Conservation (phyloP, 139 green algal genomes). For the Tetradesmus obliquus region DNA sequence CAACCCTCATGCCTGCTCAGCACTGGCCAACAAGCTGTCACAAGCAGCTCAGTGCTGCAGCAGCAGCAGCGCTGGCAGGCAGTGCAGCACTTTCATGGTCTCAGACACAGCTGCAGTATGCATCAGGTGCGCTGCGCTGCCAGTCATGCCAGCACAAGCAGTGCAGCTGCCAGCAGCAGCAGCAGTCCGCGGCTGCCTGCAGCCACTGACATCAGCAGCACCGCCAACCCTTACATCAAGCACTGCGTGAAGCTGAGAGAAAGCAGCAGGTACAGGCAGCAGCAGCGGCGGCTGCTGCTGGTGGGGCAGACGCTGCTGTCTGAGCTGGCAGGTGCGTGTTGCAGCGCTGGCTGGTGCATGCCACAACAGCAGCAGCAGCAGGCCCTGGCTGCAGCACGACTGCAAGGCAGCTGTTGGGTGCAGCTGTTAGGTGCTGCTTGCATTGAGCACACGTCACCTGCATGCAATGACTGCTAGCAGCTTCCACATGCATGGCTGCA, state of each 20-base stretch:
- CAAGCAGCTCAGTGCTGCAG: background rate
- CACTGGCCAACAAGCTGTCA: background rate
- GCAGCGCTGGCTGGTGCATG: background rate
- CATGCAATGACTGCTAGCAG: background rate
- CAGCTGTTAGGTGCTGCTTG: background rate
- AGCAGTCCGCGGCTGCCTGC: slow-evolving; percentile 16
- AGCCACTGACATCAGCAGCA: slow-evolving; percentile 53
- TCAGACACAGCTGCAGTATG: background rate
- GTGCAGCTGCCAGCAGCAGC: slow-evolving; percentile 10
- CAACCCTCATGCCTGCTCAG: background rate
- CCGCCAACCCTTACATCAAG: slow-evolving; percentile 75
- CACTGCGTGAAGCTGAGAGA: slow-evolving; percentile 76
- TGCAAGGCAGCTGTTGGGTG: no score
- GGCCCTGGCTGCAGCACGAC: no score
- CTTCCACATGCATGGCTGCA: background rate
- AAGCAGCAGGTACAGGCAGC: slow-evolving; percentile 56
- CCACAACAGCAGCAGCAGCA: no score
- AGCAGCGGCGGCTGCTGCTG: slow-evolving; percentile 59
- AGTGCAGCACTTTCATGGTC: background rate
- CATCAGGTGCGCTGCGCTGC: background rate
- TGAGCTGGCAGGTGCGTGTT: slow-evolving; percentile 57
- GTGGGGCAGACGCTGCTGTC: slow-evolving; percentile 55
- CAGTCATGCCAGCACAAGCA: background rate
- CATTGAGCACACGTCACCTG: background rate
- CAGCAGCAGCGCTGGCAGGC: background rate